Percentiles rank a stretch among this genome's conserved stretches.
phyloP scores from a whole-genome alignment of 495 filamentous ascomycete genomes.

The Penicillium malachiteum region DNA sequence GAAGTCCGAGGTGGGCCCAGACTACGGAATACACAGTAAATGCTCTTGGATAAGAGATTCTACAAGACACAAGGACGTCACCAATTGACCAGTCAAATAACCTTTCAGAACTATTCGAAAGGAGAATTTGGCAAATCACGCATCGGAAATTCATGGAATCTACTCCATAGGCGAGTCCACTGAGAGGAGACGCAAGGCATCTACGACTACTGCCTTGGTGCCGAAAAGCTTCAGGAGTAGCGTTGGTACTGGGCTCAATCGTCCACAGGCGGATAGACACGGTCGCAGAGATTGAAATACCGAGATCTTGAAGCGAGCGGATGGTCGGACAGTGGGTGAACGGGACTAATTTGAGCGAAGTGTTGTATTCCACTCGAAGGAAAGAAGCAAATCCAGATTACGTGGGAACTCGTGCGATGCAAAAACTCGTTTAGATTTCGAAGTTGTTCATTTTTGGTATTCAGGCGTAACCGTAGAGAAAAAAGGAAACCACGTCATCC shows the following conservation, averaged over 20 bases:
- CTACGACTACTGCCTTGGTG: conserved; percentile 4
- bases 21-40: too few species aligned
- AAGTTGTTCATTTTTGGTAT: conserved; percentile 47
- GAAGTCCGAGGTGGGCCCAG: too few species aligned
- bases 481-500: conserved; percentile 41
- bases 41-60: too few species aligned
- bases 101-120: too few species aligned
- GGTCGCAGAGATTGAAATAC: neutral
- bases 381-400: neutral
- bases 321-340: neutral
- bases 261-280: neutral
- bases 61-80: too few species aligned
- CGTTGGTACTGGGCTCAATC: neutral
- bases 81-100: too few species aligned
- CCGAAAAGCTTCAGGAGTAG: neutral
- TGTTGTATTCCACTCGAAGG: too few species aligned
- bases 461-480: conserved; percentile 41
- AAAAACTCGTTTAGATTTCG: conserved; percentile 34
- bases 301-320: neutral
- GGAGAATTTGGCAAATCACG: too few species aligned
- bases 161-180: too few species aligned
- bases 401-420: conserved; percentile 10
- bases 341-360: neutral
- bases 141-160: too few species aligned
- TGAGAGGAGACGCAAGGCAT: neutral